Percentiles rank a stretch among this genome's conserved stretches.
Conservation (phyloP, 2,329 filamentous ascomycete genomes). For the Hymenotorrendiella dingleyae region DNA sequence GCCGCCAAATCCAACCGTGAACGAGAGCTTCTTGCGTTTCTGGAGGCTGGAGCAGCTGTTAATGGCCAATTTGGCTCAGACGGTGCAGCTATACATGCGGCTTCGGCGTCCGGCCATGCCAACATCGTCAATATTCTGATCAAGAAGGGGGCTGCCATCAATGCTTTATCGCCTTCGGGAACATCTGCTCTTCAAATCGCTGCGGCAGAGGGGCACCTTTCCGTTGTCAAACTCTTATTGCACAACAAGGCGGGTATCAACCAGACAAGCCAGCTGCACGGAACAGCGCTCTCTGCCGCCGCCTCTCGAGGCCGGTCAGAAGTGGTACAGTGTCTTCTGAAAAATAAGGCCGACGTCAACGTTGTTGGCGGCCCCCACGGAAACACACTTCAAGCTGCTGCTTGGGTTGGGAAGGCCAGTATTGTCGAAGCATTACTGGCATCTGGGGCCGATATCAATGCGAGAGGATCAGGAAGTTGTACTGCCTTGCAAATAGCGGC, state of each 20-base stretch:
- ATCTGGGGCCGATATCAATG: slow-evolving; percentile 1
- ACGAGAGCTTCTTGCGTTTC: slow-evolving; percentile 2
- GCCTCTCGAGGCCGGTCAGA: not conserved
- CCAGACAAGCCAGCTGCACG: slow-evolving; percentile 6
- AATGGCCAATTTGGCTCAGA: slow-evolving; percentile 6
- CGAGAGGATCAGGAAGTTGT: not conserved
- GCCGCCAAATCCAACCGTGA: slow-evolving; percentile 6
- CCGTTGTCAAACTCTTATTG: slow-evolving; percentile 5
- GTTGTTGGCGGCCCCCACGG: slow-evolving; percentile 5
- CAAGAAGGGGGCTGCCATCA: slow-evolving; percentile 6
- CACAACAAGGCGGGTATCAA: slow-evolving; percentile 6
- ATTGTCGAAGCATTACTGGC: slow-evolving; percentile 1
- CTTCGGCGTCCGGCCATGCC: slow-evolving; percentile 4
- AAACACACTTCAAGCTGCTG: slow-evolving; percentile 6
- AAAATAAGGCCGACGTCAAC: slow-evolving; percentile 6
- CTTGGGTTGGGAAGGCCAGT: slow-evolving; percentile 1
- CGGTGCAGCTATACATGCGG: slow-evolving; percentile 7
- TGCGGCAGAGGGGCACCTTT: slow-evolving; percentile 6
- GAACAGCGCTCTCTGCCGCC: slow-evolving; percentile 5
- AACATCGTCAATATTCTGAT: slow-evolving; percentile 9
- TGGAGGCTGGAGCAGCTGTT: slow-evolving; percentile 1
- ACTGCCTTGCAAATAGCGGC: slow-evolving; percentile 8
- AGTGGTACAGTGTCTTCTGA: slow-evolving; percentile 3
- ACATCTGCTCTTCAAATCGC: slow-evolving; percentile 6
- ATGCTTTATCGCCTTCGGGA: slow-evolving; percentile 4